Evolutionary conservation across 2,329 filamentous ascomycete genomes (phyloP).

Genomic region (Neopestalotiopsis sp.): DNA sequence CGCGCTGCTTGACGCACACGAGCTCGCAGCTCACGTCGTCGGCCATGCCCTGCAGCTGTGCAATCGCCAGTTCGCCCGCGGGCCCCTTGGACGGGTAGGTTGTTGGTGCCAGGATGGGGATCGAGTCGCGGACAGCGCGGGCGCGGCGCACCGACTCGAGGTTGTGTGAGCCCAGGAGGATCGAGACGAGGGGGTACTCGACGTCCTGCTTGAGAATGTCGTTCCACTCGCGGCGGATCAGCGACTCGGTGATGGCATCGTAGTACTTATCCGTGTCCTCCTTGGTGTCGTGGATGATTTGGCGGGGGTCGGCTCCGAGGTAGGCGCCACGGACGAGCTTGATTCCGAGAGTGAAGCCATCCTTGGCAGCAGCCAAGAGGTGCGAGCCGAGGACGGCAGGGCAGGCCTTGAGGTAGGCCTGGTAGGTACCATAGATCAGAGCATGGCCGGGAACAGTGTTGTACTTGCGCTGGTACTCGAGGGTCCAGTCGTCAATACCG

Average conservation of each 20-base stretch:
- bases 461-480: slow-evolving; percentile 78
- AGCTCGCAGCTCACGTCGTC: slow-evolving; percentile 83
- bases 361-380: slow-evolving; percentile 61
- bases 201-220: slow-evolving; percentile 51
- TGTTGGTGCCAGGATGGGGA: slow-evolving; percentile 19
- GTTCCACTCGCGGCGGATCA: slow-evolving; percentile 70
- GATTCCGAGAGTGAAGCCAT: slow-evolving; percentile 71
- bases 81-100: slow-evolving; percentile 38
- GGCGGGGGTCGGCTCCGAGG: slow-evolving; percentile 70
- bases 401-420: slow-evolving; percentile 74
- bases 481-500: slow-evolving; percentile 81
- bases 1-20: slow-evolving; percentile 33
- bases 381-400: slow-evolving; percentile 64
- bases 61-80: slow-evolving; percentile 61
- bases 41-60: slow-evolving; percentile 93
- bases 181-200: slow-evolving; percentile 61
- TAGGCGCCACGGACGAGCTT: slow-evolving; percentile 82
- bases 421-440: slow-evolving; percentile 81
- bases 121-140: slow-evolving; percentile 54
- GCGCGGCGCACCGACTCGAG: slow-evolving; percentile 69
- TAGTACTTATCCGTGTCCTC: slow-evolving; percentile 74
- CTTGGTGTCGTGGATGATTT: slow-evolving; percentile 76
- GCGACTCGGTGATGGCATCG: slow-evolving; percentile 70
- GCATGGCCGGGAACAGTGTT: slow-evolving; percentile 68
- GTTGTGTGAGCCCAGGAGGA: slow-evolving; percentile 88